Evolutionary conservation across 169 alveolate genomes (phyloP), one percentile per base, ranked within the genome.

Genomic region (Cryptosporidium ubiquitum): DNA sequence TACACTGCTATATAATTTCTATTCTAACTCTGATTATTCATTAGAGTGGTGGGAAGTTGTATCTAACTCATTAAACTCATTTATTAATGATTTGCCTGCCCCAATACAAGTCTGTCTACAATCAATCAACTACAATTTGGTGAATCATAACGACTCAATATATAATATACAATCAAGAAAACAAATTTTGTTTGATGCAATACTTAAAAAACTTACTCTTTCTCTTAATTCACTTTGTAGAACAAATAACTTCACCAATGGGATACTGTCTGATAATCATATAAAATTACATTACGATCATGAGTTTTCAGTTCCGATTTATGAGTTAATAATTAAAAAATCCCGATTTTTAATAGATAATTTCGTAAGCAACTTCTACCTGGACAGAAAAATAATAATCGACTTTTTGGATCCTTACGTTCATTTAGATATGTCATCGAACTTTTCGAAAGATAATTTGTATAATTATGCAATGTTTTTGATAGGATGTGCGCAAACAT

Each of bases 1-100:
- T 44, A 3, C 73, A 7, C 5, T 64, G 40, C 31, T 79, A 40
- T 79, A 40, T 39, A 9, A 37, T n/a, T 79, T 29, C 52, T 79
- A 79, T 40, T n/a, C 23, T 16, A 16, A 60, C 20, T 58, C 71
- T 6, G 68, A 79, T 10, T 33, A 40, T 12, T 31, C 89, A 1
- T 18, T 44, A 0, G 89, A 66, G 18, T 79, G 89, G 89, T 79
- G 89, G 89, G 79, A 79, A 23, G 89, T 64, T 7, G 75, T 60
- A 18, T 58, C 75, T 40, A 58, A 61, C 40, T 79, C 89, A 23
- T 26, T 47, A 23, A 58, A 40, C 37, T 79, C 89, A 0, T 79
- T 79, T 37, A 39, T 64, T 60, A 66, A 58, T 14, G 89, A 79
- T 20, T 26, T 79, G 14, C 89, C 89, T 31, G 29, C 29, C 3